Conservation (phyloP, 1,284 basidiomycete species). For the Coriolopsis trogii region DNA sequence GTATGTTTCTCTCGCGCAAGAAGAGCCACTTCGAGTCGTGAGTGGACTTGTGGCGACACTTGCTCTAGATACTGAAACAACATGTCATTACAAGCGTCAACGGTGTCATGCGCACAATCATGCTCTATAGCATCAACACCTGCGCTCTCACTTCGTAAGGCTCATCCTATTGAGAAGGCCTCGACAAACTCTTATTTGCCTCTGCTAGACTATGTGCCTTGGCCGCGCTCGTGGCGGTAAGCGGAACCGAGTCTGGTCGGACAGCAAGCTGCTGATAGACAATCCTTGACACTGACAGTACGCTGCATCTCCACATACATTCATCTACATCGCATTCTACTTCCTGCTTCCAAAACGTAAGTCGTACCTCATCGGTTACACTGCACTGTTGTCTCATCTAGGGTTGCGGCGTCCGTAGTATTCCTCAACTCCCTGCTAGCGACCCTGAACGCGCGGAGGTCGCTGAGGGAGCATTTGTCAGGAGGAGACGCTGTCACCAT, state of each 20-base stretch:
- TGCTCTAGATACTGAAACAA: no score
- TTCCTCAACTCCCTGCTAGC: constrained; percentile 1
- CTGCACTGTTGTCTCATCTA: background rate
- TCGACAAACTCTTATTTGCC: background rate
- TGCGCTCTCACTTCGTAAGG: constrained; percentile 15
- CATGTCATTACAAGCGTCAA: constrained; percentile 4
- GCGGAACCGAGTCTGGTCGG: constrained; percentile 1
- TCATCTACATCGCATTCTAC: constrained; percentile 44
- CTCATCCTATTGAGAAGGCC: no score
- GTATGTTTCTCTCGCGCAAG: background rate
- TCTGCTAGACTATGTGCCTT: background rate
- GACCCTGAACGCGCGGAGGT: constrained; percentile 12
- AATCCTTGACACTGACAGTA: constrained; percentile 27
- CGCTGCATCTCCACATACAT: constrained; percentile 40
- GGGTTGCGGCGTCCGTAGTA: background rate
- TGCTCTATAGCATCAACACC: constrained; percentile 21
- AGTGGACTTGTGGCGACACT: background rate
- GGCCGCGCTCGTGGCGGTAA: constrained; percentile 35
- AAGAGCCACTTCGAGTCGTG: background rate
- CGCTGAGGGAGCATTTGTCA: background rate
- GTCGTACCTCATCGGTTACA: no score
- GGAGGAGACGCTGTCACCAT: background rate
- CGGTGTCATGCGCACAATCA: constrained; percentile 14
- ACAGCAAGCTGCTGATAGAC: background rate
- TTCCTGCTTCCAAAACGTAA: constrained; percentile 41